A percentile compares a stretch with the other conserved stretches of the same genome.
phyloP scores from a whole-genome alignment of 2,329 filamentous ascomycete species.

The Pseudogymnoascus verrucosus region DNA sequence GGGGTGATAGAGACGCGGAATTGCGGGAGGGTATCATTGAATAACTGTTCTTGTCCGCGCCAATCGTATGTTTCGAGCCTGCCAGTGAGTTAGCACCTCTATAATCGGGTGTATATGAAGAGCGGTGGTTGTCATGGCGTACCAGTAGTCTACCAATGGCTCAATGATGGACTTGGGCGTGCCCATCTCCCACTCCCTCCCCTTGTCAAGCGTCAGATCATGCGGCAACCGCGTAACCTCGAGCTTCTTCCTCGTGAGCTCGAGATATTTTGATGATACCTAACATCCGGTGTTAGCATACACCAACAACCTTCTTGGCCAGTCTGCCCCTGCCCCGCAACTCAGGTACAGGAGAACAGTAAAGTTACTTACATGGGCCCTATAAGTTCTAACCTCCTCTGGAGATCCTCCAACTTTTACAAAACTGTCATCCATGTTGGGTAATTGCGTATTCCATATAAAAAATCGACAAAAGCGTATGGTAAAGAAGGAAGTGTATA shows the following conservation, averaged over 20 bases:
- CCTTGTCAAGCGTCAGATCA: constrained; percentile 41
- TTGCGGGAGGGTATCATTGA: constrained; percentile 55
- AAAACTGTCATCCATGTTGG: constrained; percentile 9
- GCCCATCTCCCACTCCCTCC: constrained; percentile 45
- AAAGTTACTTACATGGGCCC: constrained; percentile 43
- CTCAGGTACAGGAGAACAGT: neutral
- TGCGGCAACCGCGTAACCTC: constrained; percentile 58
- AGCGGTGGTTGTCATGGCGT: constrained; percentile 20
- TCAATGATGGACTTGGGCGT: constrained; percentile 52
- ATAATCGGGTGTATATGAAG: neutral
- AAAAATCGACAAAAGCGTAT: neutral
- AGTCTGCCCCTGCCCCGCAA: neutral
- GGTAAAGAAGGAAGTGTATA: neutral
- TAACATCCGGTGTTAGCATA: constrained; percentile 24
- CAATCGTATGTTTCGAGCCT: constrained; percentile 62
- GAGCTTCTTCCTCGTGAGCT: constrained; percentile 59
- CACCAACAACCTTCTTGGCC: neutral
- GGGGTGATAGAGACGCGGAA: constrained; percentile 49
- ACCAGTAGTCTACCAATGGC: constrained; percentile 59
- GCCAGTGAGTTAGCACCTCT: constrained; percentile 3
- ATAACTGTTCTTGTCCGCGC: constrained; percentile 47
- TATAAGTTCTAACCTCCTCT: constrained; percentile 46
- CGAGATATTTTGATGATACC: constrained; percentile 60
- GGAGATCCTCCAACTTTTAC: constrained; percentile 8
- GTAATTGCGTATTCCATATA: neutral